Percentiles rank a stretch among this genome's conserved stretches.
Conservation (phyloP, 345 rosid genomes). For the Euphorbia lathyris region DNA sequence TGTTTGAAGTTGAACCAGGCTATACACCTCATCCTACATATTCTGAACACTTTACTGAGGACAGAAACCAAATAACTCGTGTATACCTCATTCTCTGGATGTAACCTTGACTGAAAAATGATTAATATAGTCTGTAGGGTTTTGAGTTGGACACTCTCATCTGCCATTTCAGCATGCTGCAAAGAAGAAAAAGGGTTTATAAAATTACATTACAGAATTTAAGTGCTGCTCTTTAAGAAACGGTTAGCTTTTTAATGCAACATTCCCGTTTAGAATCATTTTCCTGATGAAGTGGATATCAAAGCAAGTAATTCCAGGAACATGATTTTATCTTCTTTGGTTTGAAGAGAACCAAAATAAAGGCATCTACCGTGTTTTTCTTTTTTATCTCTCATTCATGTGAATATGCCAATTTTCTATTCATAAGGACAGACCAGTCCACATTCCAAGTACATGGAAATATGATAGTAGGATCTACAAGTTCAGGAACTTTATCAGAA, state of each 20-base stretch:
- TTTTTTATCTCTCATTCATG: neutral
- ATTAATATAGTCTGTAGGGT: slow-evolving; percentile 90
- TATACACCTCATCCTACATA: slow-evolving; percentile 10
- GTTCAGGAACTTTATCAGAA: no score
- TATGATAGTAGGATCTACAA: neutral
- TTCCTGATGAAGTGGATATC: neutral
- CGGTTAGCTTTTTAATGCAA: neutral
- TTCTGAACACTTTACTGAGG: slow-evolving; percentile 13
- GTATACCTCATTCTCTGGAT: slow-evolving; percentile 82
- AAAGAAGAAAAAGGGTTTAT: slow-evolving; percentile 18
- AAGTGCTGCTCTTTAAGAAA: neutral
- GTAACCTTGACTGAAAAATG: slow-evolving; percentile 86
- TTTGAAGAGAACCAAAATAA: neutral
- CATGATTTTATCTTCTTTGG: neutral
- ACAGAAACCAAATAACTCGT: slow-evolving; percentile 18
- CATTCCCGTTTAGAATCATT: neutral
- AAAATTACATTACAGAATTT: slow-evolving; percentile 11
- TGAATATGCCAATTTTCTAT: neutral
- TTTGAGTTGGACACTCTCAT: slow-evolving; percentile 90
- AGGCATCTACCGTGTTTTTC: neutral
- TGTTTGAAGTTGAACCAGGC: slow-evolving; percentile 3
- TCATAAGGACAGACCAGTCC: neutral
- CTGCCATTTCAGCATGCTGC: slow-evolving; percentile 97
- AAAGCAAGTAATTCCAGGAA: neutral
- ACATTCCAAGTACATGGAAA: neutral